Conservation (phyloP, 441 rosid genomes). For the Gossypium davidsonii region DNA sequence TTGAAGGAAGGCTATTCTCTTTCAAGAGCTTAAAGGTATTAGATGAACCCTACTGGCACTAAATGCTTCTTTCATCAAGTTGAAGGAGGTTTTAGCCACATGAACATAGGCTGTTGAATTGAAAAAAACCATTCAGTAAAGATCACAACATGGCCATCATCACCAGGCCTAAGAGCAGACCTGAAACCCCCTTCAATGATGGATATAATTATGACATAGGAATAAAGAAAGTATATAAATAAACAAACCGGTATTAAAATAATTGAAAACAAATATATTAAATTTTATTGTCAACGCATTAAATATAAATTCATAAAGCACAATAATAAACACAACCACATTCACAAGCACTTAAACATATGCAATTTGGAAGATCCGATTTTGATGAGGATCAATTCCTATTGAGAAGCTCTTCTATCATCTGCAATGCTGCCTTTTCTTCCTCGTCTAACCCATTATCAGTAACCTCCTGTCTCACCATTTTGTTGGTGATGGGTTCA, state of each 20-base stretch:
- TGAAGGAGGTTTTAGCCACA: slow-evolving; percentile 51
- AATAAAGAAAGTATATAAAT: no score
- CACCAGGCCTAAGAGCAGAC: slow-evolving; percentile 61
- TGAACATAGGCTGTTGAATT: slow-evolving; percentile 58
- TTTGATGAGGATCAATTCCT: slow-evolving; percentile 26
- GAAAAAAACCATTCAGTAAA: slow-evolving; percentile 56
- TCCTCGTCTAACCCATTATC: slow-evolving; percentile 45
- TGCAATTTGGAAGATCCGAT: not conserved
- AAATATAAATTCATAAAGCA: no score
- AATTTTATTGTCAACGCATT: not conserved
- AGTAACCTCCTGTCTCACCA: slow-evolving; percentile 16
- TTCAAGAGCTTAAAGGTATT: slow-evolving; percentile 62
- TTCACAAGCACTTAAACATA: not conserved
- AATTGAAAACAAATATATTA: not conserved
- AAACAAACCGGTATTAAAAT: not conserved
- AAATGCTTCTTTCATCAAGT: slow-evolving; percentile 62
- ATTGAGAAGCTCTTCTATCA: slow-evolving; percentile 85
- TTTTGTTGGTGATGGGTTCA: not conserved
- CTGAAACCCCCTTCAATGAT: slow-evolving; percentile 60
- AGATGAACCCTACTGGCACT: slow-evolving; percentile 54
- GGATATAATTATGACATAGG: slow-evolving; percentile 48
- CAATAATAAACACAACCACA: not conserved
- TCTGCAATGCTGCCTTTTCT: slow-evolving; percentile 64
- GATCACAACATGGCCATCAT: slow-evolving; percentile 51
- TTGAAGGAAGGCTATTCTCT: slow-evolving; percentile 50